These are phyloP conservation scores for Niebla homalea DNA, from an alignment of 495 filamentous ascomycete species.

Conservation along the genomic window DNA sequence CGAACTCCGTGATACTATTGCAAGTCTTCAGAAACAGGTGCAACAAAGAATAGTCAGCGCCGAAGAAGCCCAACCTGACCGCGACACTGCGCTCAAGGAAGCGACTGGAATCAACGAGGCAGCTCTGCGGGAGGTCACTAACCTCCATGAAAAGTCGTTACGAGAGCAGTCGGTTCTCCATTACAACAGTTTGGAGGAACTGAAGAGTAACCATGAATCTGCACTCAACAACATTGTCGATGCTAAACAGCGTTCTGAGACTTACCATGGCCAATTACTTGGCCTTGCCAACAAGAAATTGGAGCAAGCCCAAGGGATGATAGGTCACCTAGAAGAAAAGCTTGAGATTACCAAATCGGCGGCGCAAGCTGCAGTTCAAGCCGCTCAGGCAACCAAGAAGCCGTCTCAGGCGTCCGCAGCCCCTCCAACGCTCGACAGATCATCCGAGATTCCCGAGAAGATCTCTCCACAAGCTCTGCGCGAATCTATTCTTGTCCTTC, in stretches of 20 bases:
- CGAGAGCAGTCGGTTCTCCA: conserved; percentile 57
- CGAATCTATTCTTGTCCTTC: conserved; percentile 89
- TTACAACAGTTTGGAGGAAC: conserved; percentile 53
- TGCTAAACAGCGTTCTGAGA: conserved; percentile 56
- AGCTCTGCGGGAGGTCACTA: conserved; percentile 41
- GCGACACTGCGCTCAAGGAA: conserved; percentile 70
- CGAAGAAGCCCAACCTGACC: conserved; percentile 56
- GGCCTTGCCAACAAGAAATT: conserved; percentile 66
- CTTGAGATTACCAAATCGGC: conserved; percentile 83
- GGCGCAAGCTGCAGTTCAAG: conserved; percentile 72
- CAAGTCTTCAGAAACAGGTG: conserved; percentile 52
- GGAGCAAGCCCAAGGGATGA: conserved; percentile 66
- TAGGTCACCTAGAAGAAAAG: conserved; percentile 69
- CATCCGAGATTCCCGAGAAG: conserved; percentile 57
- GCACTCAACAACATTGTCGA: conserved; percentile 57
- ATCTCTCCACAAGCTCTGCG: conserved; percentile 87
- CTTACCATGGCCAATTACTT: conserved; percentile 55
- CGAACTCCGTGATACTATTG: conserved; percentile 60
- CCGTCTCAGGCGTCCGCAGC: conserved; percentile 21
- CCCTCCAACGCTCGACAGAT: conserved; percentile 28
- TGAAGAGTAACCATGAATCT: conserved; percentile 55
- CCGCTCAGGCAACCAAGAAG: conserved; percentile 53
- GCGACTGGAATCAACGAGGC: conserved; percentile 37
- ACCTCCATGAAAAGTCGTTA: conserved; percentile 47
- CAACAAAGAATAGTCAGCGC: conserved; percentile 60